Evolutionary conservation across 176 grass and related monocot genomes (phyloP).

Genomic region (Themeda triandra): DNA sequence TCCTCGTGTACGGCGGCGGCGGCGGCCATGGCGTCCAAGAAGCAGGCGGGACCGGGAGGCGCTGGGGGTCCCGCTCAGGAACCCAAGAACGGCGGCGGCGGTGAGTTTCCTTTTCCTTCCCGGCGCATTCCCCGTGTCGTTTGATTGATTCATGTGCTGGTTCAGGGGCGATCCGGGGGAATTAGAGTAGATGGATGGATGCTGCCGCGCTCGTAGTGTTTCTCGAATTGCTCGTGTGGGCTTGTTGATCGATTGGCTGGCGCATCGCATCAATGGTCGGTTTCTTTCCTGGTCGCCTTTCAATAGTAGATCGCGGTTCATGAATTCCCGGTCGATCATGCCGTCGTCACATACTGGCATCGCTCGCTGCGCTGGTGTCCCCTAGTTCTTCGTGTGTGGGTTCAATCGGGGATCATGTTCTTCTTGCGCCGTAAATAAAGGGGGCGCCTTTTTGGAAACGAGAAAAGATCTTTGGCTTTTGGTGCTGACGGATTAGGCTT

Average conservation of each 20-base stretch:
- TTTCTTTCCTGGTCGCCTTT: not conserved
- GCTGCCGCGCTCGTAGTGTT: not conserved
- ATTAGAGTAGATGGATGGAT: not conserved
- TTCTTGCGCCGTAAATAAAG: not conserved
- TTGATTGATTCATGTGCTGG: not conserved
- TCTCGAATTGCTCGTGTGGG: not conserved
- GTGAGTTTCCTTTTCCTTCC: conserved; percentile 14
- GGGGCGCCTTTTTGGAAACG: not conserved
- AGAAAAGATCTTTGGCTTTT: not conserved
- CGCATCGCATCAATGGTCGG: not conserved
- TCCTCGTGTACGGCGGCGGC: not conserved
- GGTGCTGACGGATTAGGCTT: not conserved
- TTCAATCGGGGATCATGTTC: conserved; percentile 1
- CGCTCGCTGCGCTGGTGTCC: not conserved
- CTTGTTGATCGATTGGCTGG: not conserved
- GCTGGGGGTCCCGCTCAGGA: conserved; percentile 32
- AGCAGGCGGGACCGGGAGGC: not conserved
- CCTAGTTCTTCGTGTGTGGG: not conserved
- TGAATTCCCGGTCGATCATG: not conserved
- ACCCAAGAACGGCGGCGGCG: conserved; percentile 24
- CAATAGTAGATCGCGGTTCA: not conserved
- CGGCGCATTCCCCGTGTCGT: not conserved
- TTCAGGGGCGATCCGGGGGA: not conserved
- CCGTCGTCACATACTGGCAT: not conserved
- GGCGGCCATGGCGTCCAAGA: conserved; percentile 47